Evolutionary conservation across 23 red algal species (phyloP), one percentile per base, ranked within the genome.

Genomic region (Agarophyton chilense): DNA sequence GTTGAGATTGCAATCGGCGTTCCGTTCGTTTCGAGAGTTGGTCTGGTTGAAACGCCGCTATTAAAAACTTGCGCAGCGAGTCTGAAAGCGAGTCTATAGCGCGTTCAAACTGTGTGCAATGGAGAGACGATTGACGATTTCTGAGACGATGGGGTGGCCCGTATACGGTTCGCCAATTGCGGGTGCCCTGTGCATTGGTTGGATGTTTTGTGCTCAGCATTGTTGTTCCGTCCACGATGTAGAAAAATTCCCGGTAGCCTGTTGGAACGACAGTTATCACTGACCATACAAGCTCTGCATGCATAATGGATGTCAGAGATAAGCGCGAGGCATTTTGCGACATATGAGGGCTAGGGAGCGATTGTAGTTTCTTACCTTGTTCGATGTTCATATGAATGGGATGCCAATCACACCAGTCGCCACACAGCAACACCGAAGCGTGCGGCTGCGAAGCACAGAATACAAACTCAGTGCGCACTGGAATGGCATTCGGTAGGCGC

Each of bases 361-460:
- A 4, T 19, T 5, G 8, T 17, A 10, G 4, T 18, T 77, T 40
- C 82, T 49, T 86, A 81, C 79, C 67, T 50, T 84, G 40, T 45
- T 91, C 87, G 13, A 78, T 17, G 39, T 40, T 53, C 94, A 96
- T 96, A 31, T 57, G 62, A 50, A 93, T 86, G 22, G 89, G 89
- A 49, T 71, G 52, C 88, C 88, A 96, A 57, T 96, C 72, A 22
- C 76, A 52, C 94, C 94, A 96, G 62, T 96, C 94, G 45, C 94
- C 94, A 47, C 76, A 87, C 39, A 96, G 62, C 47, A 65, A 61
- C 25, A 96, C 87, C 35, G 73, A 61, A 7, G 73, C 17, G 41
- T 94, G 70, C 44, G 46, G 26, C 78, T 72, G 56, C 35, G 72
- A 41, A 43, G 54, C 45, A 29, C 68, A 50, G 56, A 81, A 91